Evolutionary conservation across 2,329 filamentous ascomycete species (phyloP), one percentile per base, ranked within the genome.

Genomic region (Trichothecium sympodiale): DNA sequence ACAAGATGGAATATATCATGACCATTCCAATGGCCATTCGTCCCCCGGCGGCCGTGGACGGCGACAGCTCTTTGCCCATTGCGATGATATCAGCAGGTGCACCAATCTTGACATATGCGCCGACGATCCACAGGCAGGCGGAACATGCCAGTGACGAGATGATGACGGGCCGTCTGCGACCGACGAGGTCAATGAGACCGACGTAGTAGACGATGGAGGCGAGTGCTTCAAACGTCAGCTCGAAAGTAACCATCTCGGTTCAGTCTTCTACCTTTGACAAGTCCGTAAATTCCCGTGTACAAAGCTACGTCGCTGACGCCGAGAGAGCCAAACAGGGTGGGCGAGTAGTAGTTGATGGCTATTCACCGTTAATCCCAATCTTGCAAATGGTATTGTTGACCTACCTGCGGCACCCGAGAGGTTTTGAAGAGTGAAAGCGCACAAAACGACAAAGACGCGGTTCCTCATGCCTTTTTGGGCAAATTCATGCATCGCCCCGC

Each of bases 1-100:
- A 70, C 50, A 71, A 71, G 31, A 70, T 58, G 2, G 61, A 68
- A 42, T 71, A 73, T 1, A 73, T 53, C 54, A 72, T 73, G 17
- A 74, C 64, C 47, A 67, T 67, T 3, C 67, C 68, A 23, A 69
- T 71, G 7, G 69, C 69, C 12, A 69, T 59, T 38, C 67, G 63
- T 0, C 69, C 70, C 38, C 66, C 67, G 4, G 61, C 63, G 4
- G 50, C 49, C 0, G 59, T 63, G 0, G 59, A 61, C 6, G 59
- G 49, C 1, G 64, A 63, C 5, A 59, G 53, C 2, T 62, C 47
- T 10, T 55, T 51, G 7, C 67, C 67, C 3, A 56, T 55, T 1
- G 50, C 54, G 29, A 69, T 66, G 16, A 62, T 60, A 2, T 47
- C 55, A 8, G 63, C 59, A 0, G 69, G 67, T 33, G 70, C 63